phyloP scores from a whole-genome alignment of 2,329 filamentous ascomycete species.

The Phyllosticta citrichinensis region DNA sequence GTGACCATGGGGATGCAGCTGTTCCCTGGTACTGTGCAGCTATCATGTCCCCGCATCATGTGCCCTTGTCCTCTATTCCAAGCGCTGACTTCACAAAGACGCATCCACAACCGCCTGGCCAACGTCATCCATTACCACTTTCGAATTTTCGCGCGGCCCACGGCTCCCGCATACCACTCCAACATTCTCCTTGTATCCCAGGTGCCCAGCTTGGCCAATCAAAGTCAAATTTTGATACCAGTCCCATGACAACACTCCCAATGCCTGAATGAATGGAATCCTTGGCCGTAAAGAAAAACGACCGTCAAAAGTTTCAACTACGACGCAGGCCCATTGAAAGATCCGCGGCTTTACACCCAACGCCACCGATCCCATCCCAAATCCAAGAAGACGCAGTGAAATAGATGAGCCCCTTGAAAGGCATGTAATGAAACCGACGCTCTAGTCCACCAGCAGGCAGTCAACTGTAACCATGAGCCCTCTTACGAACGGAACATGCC shows the following conservation, averaged over 20 bases:
- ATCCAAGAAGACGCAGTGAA: not conserved
- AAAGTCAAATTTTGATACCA: not conserved
- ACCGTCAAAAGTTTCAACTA: not conserved
- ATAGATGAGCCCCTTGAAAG: not conserved
- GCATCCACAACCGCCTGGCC: too few relatives aligned
- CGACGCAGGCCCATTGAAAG: not conserved
- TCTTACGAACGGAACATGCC: constrained; percentile 55
- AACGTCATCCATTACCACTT: too few relatives aligned
- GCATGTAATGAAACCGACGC: not conserved
- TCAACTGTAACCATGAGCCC: not conserved
- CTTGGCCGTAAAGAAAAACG: not conserved
- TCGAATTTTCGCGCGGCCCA: not conserved
- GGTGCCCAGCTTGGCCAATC: not conserved
- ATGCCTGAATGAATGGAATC: not conserved
- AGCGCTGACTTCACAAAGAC: too few relatives aligned
- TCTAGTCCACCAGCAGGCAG: not conserved
- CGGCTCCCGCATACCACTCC: not conserved
- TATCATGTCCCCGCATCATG: not conserved
- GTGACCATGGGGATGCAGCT: too few relatives aligned
- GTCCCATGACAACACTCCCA: not conserved
- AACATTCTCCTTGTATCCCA: not conserved
- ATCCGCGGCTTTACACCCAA: not conserved
- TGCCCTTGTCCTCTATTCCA: not conserved
- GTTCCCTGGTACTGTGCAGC: not conserved
- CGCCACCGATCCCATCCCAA: not conserved